Evolutionary conservation across 2,329 filamentous ascomycete genomes (phyloP).

Genomic region (Beauveria sp.): DNA sequence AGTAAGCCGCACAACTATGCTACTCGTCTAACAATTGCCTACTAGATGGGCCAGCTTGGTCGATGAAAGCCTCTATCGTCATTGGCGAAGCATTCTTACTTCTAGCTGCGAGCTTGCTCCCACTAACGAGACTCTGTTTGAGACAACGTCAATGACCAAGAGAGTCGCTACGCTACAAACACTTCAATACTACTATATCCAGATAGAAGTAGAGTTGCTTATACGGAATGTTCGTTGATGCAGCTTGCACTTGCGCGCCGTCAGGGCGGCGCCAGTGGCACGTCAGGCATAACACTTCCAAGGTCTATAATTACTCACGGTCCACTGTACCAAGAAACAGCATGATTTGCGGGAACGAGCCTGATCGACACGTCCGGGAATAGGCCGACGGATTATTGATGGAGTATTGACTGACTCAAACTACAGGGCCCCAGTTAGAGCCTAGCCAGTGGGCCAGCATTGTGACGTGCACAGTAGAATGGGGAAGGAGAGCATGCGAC

Average conservation of each 20-base stretch:
- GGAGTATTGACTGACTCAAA: not conserved
- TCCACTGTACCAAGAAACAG: not conserved
- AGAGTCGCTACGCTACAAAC: too few species aligned
- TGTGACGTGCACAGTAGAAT: not conserved
- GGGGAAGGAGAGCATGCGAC: not conserved
- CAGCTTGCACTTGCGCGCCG: not conserved
- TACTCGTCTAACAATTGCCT: too few species aligned
- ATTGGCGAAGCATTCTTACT: too few species aligned
- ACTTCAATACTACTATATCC: too few species aligned
- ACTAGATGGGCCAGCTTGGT: too few species aligned
- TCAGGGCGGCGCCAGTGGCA: not conserved
- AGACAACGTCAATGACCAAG: too few species aligned
- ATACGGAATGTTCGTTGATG: not conserved
- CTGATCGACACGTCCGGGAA: not conserved
- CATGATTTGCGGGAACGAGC: not conserved
- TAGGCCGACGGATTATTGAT: not conserved
- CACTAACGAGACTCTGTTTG: too few species aligned
- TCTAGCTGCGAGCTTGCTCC: too few species aligned
- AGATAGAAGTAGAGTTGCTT: too few species aligned
- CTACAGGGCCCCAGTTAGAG: not conserved
- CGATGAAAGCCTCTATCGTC: too few species aligned
- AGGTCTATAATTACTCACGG: not conserved
- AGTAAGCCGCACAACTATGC: too few species aligned
- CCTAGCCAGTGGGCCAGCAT: not conserved
- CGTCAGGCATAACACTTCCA: too few species aligned